Conservation (phyloP, 176 grass and related monocot genomes). For the Dactylis glomerata region DNA sequence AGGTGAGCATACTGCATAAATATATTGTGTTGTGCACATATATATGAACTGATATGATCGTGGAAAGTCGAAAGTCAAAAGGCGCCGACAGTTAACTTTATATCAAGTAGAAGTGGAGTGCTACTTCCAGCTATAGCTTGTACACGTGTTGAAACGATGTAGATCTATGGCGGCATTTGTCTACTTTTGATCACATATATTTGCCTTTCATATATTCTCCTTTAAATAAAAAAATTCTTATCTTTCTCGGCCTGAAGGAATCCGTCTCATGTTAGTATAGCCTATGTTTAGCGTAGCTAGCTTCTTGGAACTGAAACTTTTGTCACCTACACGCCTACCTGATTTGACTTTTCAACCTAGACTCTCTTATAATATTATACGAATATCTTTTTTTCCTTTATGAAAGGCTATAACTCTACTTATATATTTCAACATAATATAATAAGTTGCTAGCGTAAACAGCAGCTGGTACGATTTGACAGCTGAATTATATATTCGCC, state of each 20-base stretch:
- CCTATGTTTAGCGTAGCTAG: background rate
- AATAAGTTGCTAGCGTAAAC: background rate
- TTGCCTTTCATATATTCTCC: background rate
- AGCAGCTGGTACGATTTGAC: background rate
- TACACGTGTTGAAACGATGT: background rate
- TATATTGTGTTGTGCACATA: background rate
- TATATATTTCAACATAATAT: background rate
- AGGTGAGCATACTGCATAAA: background rate
- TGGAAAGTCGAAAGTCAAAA: conserved; percentile 6
- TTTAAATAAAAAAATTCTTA: background rate
- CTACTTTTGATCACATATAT: background rate
- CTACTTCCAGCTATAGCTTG: background rate
- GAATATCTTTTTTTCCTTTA: background rate
- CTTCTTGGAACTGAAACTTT: background rate
- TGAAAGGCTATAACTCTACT: background rate
- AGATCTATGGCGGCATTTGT: background rate
- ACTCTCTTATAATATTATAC: background rate
- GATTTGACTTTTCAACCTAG: background rate
- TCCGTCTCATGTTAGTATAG: background rate
- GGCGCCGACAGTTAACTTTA: background rate
- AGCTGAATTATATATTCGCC: background rate
- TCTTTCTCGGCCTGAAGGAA: background rate
- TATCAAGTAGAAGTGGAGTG: background rate
- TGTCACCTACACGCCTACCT: background rate
- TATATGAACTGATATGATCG: background rate